Evolutionary conservation across 169 alveolate genomes (phyloP), one percentile per base, ranked within the genome.

Genomic region (Cryptosporidium bovis): DNA sequence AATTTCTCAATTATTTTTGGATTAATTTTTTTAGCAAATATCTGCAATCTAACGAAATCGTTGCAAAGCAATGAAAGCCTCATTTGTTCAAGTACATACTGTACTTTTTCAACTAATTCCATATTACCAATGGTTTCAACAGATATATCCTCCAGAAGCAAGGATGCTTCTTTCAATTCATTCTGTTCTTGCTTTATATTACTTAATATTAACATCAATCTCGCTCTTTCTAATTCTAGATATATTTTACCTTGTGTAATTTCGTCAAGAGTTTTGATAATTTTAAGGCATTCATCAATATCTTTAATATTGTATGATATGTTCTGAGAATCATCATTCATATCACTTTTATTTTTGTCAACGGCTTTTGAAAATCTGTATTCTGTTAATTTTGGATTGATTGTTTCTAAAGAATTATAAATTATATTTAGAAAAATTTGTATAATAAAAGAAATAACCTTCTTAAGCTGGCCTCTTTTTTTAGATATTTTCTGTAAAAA

Each of bases 171-270:
- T 12, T 69, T 91, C 27, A 91, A 36, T 0, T 92, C 64, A 13
- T 93, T 92, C 10, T 84, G 91, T 16, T 82, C 90, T 58, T 92
- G 93, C 68, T 83, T 67, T 69, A 84, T 84, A 58, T 82, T 83
- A 48, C 94, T 93, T 29, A 90, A 31, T 62, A 77, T 64, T 77
- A 67, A 36, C 65, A 90, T 83, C 16, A 91, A 83, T 18, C 95
- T 66, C 7, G 95, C 94, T 5, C 94, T 83, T 68, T 92, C 95
- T 29, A 92, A 91, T 55, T 92, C 95, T 7, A 92, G 92, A 51
- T 91, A 92, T 33, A 92, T 91, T 90, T 83, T 83, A 18, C 91
- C 91, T 44, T 83, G 65, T 2, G 91, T 55, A 55, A 83, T 65
- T 13, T 83, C 91, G 50, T 40, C 51, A 8, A 83, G 60, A 24